Evolutionary conservation across 169 alveolate genomes (phyloP), one percentile per base, ranked within the genome.

Genomic region (Toxoplasma gondii): DNA sequence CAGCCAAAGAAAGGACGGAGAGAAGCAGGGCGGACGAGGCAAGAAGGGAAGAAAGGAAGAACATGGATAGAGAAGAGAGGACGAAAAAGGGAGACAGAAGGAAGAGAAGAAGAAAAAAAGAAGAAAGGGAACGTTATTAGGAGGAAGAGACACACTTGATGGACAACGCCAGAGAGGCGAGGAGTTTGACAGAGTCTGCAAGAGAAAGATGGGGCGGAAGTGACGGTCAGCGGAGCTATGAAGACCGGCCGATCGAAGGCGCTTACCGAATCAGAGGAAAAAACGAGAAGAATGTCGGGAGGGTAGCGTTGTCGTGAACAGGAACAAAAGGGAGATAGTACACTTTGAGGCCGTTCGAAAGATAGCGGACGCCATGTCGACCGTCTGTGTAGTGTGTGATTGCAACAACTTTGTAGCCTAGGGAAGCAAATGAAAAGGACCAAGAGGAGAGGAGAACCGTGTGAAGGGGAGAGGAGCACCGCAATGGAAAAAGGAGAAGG

Each of bases 291-390:
- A 96, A 67, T 74, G 96, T 94, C 74, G 98, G 97, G 70, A 94
- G 88, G 70, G 96, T 95, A 81, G 97, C 98, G 86, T 97, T 97
- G 95, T 98, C 99, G 53, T 96, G 96, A 74, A 97, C 95, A 36
- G 99, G 96, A 41, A 97, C 94, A 87, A 97, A 95, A 27, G 99
- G 99, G 49, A 97, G 95, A 95, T 99, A 99, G 96, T 99, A 99
- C 27, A 99, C 99, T 97, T 99, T 99, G 95, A 99, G 94, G 38
- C 99, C 99, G 93, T 98, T 99, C 16, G 99, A 97, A 99, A 99
- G 97, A 95, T 98, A 99, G 96, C 99, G 97, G 24, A 99, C 98
- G 1, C 99, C 99, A 88, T 97, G 97, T n/a, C 99, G 88, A 53
- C 98, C 97, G 83, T 95, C 98, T 19, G 98, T 98, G 92, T 98